These are phyloP conservation scores for Ilex aquifolium DNA, from an alignment of 257 asterid genomes.

Conservation along the genomic window DNA sequence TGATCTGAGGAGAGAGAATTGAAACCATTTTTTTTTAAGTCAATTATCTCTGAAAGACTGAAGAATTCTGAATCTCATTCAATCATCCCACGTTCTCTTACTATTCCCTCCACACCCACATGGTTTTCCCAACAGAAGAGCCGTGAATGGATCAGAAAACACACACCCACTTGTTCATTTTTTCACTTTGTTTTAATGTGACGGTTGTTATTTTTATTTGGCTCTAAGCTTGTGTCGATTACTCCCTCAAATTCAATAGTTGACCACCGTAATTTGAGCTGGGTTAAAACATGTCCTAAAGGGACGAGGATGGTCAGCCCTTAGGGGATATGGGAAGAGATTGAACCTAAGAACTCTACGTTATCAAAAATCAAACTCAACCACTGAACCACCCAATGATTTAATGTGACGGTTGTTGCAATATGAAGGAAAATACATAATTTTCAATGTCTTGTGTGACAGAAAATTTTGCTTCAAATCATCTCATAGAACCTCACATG, in stretches of 20 bases:
- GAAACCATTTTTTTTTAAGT: not conserved
- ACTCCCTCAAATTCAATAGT: too few relatives aligned
- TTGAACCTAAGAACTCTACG: too few relatives aligned
- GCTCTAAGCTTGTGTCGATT: too few relatives aligned
- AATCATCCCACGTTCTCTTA: conserved; percentile 53
- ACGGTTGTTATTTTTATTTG: not conserved
- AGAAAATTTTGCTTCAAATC: not conserved
- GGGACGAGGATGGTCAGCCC: too few relatives aligned
- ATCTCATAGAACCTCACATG: conserved; percentile 23
- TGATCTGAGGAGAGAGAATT: conserved; percentile 18
- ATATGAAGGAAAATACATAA: conserved; percentile 3
- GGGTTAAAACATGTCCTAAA: too few relatives aligned
- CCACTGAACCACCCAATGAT: too few relatives aligned
- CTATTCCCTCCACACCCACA: conserved; percentile 30
- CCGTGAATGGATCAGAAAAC: conserved; percentile 31
- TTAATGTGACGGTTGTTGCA: conserved; percentile 7
- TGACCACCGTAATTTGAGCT: too few relatives aligned
- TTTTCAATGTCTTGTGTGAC: conserved; percentile 8
- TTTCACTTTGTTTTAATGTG: conserved; percentile 15
- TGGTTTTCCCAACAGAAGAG: conserved; percentile 33
- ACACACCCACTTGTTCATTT: conserved; percentile 7
- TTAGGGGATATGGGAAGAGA: too few relatives aligned
- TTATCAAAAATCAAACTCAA: too few relatives aligned
- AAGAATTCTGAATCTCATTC: conserved; percentile 24
- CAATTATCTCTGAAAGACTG: conserved; percentile 18